Percentiles rank a stretch among this genome's conserved stretches.
Conservation (phyloP, 139 green algal genomes). For the Diplosphaera chodatii region DNA sequence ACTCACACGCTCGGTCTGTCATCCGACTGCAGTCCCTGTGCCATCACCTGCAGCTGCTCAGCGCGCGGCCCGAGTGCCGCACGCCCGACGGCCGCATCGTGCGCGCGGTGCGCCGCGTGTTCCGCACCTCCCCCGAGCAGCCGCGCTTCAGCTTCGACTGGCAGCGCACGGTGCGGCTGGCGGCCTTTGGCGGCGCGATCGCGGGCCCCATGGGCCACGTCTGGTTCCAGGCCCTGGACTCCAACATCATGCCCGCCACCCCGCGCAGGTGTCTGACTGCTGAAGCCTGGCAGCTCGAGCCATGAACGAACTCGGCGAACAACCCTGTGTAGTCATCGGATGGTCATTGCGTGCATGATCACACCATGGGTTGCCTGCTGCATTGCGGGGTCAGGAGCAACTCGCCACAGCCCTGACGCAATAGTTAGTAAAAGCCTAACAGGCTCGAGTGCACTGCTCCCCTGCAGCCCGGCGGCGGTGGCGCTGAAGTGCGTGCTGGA, state of each 20-base stretch:
- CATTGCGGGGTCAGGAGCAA: too few relatives aligned
- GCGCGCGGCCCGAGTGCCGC: not conserved
- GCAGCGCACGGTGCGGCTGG: slow-evolving; percentile 8
- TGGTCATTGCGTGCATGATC: too few relatives aligned
- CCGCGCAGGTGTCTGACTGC: not conserved
- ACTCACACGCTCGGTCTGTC: not conserved
- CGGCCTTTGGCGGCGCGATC: slow-evolving; percentile 10
- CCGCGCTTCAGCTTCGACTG: slow-evolving; percentile 1
- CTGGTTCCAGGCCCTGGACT: slow-evolving; percentile 13
- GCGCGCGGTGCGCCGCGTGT: not conserved
- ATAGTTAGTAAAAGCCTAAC: too few relatives aligned
- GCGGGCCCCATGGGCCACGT: slow-evolving; percentile 13
- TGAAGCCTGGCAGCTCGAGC: too few relatives aligned
- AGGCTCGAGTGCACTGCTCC: too few relatives aligned
- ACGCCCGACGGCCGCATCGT: not conserved
- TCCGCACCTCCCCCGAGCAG: not conserved
- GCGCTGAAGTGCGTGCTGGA: slow-evolving; percentile 27
- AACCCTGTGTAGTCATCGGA: too few relatives aligned
- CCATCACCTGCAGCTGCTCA: slow-evolving; percentile 40
- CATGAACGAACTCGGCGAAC: too few relatives aligned
- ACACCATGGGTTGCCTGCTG: too few relatives aligned
- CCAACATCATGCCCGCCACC: not conserved
- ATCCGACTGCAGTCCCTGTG: slow-evolving; percentile 42
- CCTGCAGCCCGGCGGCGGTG: slow-evolving; percentile 16
- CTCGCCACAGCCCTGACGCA: too few relatives aligned